Evolutionary conservation across 805 yeast genomes (phyloP).

Genomic region (Peterozyma toletana): DNA sequence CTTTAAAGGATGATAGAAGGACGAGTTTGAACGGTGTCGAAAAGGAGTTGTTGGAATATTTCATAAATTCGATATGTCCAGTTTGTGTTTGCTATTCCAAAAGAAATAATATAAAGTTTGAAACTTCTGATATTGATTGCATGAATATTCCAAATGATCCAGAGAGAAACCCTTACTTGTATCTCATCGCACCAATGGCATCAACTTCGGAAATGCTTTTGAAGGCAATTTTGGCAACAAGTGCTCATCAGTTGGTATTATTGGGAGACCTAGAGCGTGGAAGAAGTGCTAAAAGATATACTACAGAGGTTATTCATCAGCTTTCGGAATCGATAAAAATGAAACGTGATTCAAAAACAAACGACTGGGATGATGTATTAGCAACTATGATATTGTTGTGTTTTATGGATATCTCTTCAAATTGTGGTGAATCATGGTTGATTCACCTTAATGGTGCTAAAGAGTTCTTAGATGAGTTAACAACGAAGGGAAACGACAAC

Average conservation of each 20-base stretch:
- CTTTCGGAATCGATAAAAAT: conserved; percentile 22
- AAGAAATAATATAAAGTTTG: conserved; percentile 9
- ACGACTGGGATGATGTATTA: conserved; percentile 32
- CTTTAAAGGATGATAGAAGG: no score
- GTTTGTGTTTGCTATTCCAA: conserved; percentile 30
- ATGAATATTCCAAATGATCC: conserved; percentile 12
- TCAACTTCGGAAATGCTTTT: conserved; percentile 22
- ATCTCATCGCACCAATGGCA: conserved; percentile 30
- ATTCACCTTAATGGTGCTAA: conserved; percentile 29
- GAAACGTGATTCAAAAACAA: conserved; percentile 15
- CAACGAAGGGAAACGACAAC: conserved; percentile 15
- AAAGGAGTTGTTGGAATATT: conserved; percentile 21
- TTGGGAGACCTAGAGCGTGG: conserved; percentile 21
- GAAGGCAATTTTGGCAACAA: conserved; percentile 27
- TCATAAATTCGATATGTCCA: conserved; percentile 28
- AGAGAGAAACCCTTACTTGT: conserved; percentile 28
- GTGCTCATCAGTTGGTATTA: conserved; percentile 26
- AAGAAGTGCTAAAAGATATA: conserved; percentile 19
- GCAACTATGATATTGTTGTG: conserved; percentile 32
- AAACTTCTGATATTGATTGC: conserved; percentile 3
- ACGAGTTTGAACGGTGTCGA: conserved; percentile 13
- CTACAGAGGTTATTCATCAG: conserved; percentile 20
- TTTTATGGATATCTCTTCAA: conserved; percentile 31
- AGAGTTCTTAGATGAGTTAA: conserved; percentile 22
- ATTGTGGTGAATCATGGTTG: conserved; percentile 32